Percentiles rank a stretch among this genome's conserved stretches.
These are phyloP conservation scores for Hypoxylon intermedium DNA, from an alignment of 495 filamentous ascomycete species.

Conservation along the genomic window DNA sequence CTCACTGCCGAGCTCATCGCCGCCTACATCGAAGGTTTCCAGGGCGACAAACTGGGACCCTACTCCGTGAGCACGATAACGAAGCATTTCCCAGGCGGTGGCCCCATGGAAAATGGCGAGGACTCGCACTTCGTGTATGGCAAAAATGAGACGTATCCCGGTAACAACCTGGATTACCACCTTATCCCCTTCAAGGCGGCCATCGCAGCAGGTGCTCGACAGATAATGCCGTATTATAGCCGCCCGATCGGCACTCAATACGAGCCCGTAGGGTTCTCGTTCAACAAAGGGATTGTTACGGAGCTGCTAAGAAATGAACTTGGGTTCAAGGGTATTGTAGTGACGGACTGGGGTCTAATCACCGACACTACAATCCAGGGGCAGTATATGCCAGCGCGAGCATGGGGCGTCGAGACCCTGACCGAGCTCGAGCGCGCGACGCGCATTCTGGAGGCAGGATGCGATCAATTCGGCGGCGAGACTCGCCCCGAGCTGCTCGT, in stretches of 20 bases:
- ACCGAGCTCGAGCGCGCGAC: constrained; percentile 35
- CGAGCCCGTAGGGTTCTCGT: constrained; percentile 44
- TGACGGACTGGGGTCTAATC: constrained; percentile 48
- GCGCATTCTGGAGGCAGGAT: constrained; percentile 44
- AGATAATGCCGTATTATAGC: constrained; percentile 49
- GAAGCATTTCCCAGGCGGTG: constrained; percentile 51
- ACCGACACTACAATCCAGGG: constrained; percentile 27
- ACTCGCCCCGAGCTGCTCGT: constrained; percentile 45
- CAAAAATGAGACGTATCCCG: constrained; percentile 46
- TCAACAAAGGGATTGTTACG: constrained; percentile 43
- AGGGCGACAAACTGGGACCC: constrained; percentile 29
- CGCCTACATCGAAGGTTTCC: constrained; percentile 39
- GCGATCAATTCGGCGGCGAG: constrained; percentile 51
- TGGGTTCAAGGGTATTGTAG: constrained; percentile 47
- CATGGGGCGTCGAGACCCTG: constrained; percentile 37
- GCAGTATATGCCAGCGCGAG: constrained; percentile 31
- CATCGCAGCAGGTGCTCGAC: constrained; percentile 42
- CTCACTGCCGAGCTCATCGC: constrained; percentile 38
- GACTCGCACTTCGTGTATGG: constrained; percentile 51
- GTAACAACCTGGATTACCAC: constrained; percentile 45
- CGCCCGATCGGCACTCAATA: constrained; percentile 34
- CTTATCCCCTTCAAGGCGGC: constrained; percentile 38
- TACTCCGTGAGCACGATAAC: constrained; percentile 44
- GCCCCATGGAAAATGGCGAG: constrained; percentile 46
- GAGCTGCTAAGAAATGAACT: constrained; percentile 45